A percentile compares a stretch with the other conserved stretches of the same genome.
Evolutionary conservation across 495 filamentous ascomycete species (phyloP).

Genomic region (Penicillium arizonense): DNA sequence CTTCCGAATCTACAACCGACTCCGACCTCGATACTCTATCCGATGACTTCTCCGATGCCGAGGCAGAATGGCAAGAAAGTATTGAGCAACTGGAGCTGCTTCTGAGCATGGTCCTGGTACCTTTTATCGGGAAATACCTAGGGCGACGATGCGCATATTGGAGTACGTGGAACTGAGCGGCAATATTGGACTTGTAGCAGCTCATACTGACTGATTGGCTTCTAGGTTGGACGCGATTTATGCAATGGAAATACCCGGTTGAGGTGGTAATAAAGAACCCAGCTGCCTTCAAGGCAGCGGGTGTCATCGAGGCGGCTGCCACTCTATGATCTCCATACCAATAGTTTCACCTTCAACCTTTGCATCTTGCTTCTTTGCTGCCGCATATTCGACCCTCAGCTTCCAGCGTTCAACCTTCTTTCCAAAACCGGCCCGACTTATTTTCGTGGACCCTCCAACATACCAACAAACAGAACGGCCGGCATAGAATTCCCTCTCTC

Average conservation of each 20-base stretch:
- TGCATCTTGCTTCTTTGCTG: not conserved
- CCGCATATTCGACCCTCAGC: not conserved
- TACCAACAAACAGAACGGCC: not conserved
- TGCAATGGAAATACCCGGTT: slow-evolving; percentile 77
- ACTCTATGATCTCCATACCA: slow-evolving; percentile 52
- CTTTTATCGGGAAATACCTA: slow-evolving; percentile 89
- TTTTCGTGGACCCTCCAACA: not conserved
- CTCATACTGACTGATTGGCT: not conserved
- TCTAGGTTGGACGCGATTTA: slow-evolving; percentile 68
- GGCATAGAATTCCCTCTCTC: not conserved
- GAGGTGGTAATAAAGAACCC: slow-evolving; percentile 58
- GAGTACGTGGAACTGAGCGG: slow-evolving; percentile 55
- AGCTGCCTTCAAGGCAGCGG: slow-evolving; percentile 60
- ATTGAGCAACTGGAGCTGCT: slow-evolving; percentile 91
- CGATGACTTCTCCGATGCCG: slow-evolving; percentile 70
- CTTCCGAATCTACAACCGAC: slow-evolving; percentile 64
- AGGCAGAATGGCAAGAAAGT: slow-evolving; percentile 89
- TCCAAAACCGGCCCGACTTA: not conserved
- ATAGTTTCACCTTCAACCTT: not conserved
- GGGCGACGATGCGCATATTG: slow-evolving; percentile 94
- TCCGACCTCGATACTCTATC: slow-evolving; percentile 57
- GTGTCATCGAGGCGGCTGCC: slow-evolving; percentile 69
- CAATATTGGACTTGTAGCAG: not conserved
- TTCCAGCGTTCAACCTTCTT: not conserved
- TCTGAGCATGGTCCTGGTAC: slow-evolving; percentile 88